Evolutionary conservation across 306 rosid genomes (phyloP).

Genomic region (Quercus dentata): DNA sequence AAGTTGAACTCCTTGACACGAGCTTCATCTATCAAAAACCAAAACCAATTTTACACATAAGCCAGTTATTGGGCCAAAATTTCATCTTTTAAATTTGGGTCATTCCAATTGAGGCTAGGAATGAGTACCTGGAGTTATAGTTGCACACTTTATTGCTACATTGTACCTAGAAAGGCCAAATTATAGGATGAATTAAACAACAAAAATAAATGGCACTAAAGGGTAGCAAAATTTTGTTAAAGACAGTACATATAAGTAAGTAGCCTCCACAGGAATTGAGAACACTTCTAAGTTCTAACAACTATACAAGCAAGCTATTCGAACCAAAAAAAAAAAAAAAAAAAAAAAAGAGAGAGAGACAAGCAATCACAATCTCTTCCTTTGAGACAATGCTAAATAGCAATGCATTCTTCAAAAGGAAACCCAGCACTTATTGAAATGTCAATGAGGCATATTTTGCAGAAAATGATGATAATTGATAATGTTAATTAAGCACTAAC

Average conservation of each 20-base stretch:
- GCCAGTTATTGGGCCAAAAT: neutral
- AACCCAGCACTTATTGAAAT: neutral
- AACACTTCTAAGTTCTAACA: neutral
- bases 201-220: neutral
- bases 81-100: neutral
- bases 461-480: neutral
- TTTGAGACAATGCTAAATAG: neutral
- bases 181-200: neutral
- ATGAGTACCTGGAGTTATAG: conserved; percentile 86
- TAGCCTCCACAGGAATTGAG: neutral
- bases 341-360: fast-evolving
- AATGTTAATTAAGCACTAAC: neutral
- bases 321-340: too few species aligned
- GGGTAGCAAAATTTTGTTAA: neutral
- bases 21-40: conserved; percentile 71
- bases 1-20: conserved; percentile 85
- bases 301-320: neutral
- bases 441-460: neutral
- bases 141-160: conserved; percentile 98
- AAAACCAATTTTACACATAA: conserved; percentile 34
- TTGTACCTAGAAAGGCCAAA: conserved; percentile 57
- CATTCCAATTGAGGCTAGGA: neutral
- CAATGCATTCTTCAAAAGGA: neutral
- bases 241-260: neutral
- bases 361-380: neutral